Percentiles rank a stretch among this genome's conserved stretches.
phyloP scores from a whole-genome alignment of 495 filamentous ascomycete genomes.

The Viridothelium virens region DNA sequence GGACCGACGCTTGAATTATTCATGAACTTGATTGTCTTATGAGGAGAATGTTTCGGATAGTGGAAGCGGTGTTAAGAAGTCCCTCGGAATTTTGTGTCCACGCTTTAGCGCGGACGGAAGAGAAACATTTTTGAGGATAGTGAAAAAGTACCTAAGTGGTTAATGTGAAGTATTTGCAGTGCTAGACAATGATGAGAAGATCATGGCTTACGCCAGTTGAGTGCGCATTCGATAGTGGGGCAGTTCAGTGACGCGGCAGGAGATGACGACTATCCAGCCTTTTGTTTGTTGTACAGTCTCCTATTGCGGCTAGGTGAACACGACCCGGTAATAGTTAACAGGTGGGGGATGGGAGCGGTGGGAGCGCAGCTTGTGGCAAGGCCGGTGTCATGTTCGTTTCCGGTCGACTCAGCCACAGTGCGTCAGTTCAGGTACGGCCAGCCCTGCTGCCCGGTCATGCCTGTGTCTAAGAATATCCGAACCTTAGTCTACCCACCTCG shows the following conservation, averaged over 20 bases:
- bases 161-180: no score
- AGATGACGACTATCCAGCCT: not conserved
- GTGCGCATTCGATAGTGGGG: not conserved
- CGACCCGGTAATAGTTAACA: no score
- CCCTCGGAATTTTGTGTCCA: no score
- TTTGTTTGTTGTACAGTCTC: not conserved
- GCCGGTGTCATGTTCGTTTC: not conserved
- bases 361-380: not conserved
- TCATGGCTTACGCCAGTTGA: not conserved
- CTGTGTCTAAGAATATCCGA: not conserved
- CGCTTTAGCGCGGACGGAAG: no score
- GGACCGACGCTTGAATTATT: no score
- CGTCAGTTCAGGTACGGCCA: not conserved
- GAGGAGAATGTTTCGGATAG: no score
- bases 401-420: not conserved
- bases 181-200: no score
- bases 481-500: not conserved
- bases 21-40: no score
- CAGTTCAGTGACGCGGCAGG: not conserved
- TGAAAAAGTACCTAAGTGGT: no score
- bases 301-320: not conserved
- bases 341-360: no score
- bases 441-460: not conserved
- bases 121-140: no score
- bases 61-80: no score